phyloP scores from a whole-genome alignment of 768 basidiomycete species.

The Lepiota brunneoincarnata region DNA sequence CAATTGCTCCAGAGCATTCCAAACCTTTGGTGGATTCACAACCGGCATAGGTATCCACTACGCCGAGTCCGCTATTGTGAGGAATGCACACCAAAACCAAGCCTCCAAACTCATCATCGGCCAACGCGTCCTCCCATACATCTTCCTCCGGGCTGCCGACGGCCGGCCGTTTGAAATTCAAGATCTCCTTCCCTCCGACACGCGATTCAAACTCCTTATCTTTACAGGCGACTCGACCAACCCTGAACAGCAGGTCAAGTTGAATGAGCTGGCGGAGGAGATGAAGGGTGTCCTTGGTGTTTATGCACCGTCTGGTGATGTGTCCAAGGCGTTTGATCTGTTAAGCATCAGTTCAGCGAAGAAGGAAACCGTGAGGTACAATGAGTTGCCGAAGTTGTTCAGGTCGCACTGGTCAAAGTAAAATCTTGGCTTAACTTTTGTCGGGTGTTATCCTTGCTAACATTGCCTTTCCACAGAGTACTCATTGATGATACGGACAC shows the following conservation, averaged over 20 bases:
- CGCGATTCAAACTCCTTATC: slow-evolving; percentile 52
- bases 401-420: slow-evolving; percentile 62
- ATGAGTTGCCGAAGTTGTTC: slow-evolving; percentile 43
- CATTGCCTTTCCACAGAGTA: slow-evolving; percentile 35
- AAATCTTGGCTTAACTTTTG: slow-evolving; percentile 15
- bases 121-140: slow-evolving; percentile 49
- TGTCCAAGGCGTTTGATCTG: slow-evolving; percentile 41
- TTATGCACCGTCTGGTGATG: slow-evolving; percentile 26
- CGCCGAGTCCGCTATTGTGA: slow-evolving; percentile 41
- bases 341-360: slow-evolving; percentile 34
- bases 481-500: slow-evolving; percentile 56
- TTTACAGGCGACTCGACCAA: slow-evolving; percentile 47
- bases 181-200: slow-evolving; percentile 48
- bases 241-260: slow-evolving; percentile 22
- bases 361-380: slow-evolving; percentile 39
- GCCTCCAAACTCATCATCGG: slow-evolving; percentile 46
- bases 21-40: slow-evolving; percentile 52
- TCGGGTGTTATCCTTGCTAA: background rate
- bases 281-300: slow-evolving; percentile 29
- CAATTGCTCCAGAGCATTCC: slow-evolving; percentile 37
- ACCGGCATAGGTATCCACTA: slow-evolving; percentile 57
- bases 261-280: slow-evolving; percentile 30
- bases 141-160: slow-evolving; percentile 50
- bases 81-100: slow-evolving; percentile 30
- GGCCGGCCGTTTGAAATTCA: slow-evolving; percentile 50